phyloP scores from a whole-genome alignment of 2,329 filamentous ascomycete species.

The Emmonsiellopsis sp. region DNA sequence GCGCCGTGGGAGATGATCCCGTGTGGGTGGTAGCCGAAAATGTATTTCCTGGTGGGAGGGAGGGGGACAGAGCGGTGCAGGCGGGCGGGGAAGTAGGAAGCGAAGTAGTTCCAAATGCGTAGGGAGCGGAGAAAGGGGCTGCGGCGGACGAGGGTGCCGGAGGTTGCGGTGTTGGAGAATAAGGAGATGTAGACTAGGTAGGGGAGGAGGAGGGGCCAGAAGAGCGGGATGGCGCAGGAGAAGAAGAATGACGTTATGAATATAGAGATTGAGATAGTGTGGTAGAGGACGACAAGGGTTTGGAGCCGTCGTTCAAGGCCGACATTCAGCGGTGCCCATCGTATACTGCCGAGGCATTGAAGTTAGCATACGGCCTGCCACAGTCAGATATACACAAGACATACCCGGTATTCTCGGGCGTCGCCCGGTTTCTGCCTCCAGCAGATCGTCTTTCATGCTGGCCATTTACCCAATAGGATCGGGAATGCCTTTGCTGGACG shows the following conservation, averaged over 20 bases:
- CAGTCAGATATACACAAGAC: not conserved
- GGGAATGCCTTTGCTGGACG: not conserved
- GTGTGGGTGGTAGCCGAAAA: slow-evolving; percentile 95
- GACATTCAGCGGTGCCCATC: slow-evolving; percentile 73
- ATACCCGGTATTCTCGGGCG: not conserved
- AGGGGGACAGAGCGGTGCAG: slow-evolving; percentile 79
- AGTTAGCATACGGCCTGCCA: not conserved
- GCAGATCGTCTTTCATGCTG: not conserved
- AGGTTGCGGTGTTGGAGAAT: slow-evolving; percentile 66
- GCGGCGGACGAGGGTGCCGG: slow-evolving; percentile 66
- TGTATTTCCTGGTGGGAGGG: slow-evolving; percentile 77
- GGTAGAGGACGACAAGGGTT: slow-evolving; percentile 67
- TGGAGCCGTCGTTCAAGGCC: slow-evolving; percentile 64
- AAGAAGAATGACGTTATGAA: slow-evolving; percentile 79
- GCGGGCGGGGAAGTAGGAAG: slow-evolving; percentile 81
- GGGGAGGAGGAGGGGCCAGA: slow-evolving; percentile 69
- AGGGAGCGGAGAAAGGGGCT: slow-evolving; percentile 65
- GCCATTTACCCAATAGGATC: not conserved
- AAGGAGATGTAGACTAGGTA: slow-evolving; percentile 74
- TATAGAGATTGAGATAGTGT: slow-evolving; percentile 62
- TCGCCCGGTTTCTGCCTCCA: not conserved
- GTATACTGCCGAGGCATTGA: slow-evolving; percentile 45
- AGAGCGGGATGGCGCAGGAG: slow-evolving; percentile 80
- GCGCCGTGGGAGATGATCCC: slow-evolving; percentile 97
- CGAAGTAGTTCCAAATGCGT: slow-evolving; percentile 79